phyloP scores from a whole-genome alignment of 352 stramenopile genomes.

The Globisporangium camurandrum region DNA sequence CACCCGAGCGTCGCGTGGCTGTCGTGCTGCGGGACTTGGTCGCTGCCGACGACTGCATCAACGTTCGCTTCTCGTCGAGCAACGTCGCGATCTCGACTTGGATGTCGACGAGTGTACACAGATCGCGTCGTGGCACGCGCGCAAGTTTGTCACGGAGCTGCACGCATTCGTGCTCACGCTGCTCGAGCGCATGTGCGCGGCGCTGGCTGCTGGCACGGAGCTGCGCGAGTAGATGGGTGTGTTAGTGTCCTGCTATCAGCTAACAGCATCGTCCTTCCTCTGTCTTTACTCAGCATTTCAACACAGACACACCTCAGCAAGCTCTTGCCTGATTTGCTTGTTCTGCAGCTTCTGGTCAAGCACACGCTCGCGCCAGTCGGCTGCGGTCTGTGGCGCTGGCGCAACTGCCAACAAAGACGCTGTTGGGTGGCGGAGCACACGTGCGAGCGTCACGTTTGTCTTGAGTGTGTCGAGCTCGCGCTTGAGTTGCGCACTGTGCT shows the following conservation, averaged over 20 bases:
- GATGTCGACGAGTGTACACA: slow-evolving; percentile 40
- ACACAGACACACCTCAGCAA: slow-evolving; percentile 18
- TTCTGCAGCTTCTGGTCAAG: slow-evolving; percentile 40
- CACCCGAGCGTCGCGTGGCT: neutral
- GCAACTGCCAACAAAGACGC: neutral
- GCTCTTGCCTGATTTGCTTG: slow-evolving; percentile 22
- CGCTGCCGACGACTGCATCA: slow-evolving; percentile 14
- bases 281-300: too few species aligned
- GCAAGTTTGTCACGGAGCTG: slow-evolving; percentile 23
- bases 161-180: slow-evolving; percentile 21
- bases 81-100: slow-evolving; percentile 44
- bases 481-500: slow-evolving; percentile 23
- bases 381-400: slow-evolving; percentile 15
- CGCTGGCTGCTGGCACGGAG: too few species aligned
- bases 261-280: too few species aligned
- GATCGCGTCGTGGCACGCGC: slow-evolving; percentile 31
- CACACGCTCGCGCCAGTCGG: slow-evolving; percentile 37
- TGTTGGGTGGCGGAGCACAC: slow-evolving; percentile 4
- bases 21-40: too few species aligned
- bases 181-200: slow-evolving; percentile 1
- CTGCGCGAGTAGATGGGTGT: too few species aligned
- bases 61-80: slow-evolving; percentile 31
- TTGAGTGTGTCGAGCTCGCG: slow-evolving; percentile 48
- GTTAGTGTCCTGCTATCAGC: too few species aligned
- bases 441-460: slow-evolving; percentile 35